Evolutionary conservation across 306 rosid species (phyloP), one percentile per base, ranked within the genome.

Genomic region (Malus orientalis): DNA sequence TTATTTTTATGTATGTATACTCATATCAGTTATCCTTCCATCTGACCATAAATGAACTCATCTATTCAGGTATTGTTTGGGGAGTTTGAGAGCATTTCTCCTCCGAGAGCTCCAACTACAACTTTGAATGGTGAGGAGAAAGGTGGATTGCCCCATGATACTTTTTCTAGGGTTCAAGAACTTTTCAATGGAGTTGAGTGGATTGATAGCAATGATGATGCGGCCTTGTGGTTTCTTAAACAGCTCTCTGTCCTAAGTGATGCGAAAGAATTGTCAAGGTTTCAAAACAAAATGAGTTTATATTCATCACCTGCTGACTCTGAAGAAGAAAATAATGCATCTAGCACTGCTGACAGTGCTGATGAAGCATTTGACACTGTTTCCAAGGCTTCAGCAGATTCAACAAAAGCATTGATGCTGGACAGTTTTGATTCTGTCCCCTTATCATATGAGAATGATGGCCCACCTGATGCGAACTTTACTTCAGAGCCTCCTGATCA

Each of bases 81-180:
- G 76, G 98, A 95, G 80, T 90, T 92, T 74, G 98, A 92, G 69
- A 92, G 76, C 81, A 81, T 88, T 61, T 89, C 93, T 86, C 93
- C 96, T 63, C 90, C 86, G 25, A 90, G 85, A 82, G 93, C 90
- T 77, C 95, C 95, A 0, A 88, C 88, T 42, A 74, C 90, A 47
- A 90, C 92, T 63, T 87, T 95, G 83, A 89, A 92, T 85, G 96
- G 96, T 5, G 98, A 95, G 81, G 95, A 92, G 88, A 95, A 85
- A 82, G 97, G 98, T 80, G 98, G 98, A 71, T 82, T 95, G 81
- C 98, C 98, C 27, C 85, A 92, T 73, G 98, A 95, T 86, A 97
- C 98, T 54, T 95, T 95, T 88, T 92, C 98, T 72, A 90, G 91
- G 86, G 98, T 95, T 84, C 97, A 92, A 82, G 98, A 95, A 83